These are phyloP conservation scores for Tricholoma saponaceum DNA, from an alignment of 768 basidiomycete species.

Conservation along the genomic window DNA sequence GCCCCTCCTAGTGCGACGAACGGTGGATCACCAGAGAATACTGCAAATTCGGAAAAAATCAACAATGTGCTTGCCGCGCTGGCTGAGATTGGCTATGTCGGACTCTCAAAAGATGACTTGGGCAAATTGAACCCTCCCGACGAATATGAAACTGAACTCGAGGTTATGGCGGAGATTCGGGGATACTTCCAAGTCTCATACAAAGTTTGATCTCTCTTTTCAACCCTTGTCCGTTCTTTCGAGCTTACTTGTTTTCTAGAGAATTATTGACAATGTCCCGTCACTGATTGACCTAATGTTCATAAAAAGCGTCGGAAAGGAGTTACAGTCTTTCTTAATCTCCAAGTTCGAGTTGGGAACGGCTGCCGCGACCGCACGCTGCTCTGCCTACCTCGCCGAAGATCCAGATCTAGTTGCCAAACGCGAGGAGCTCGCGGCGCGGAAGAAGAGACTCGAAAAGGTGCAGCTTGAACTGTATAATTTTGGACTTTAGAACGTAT, in stretches of 20 bases:
- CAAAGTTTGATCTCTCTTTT: constrained; percentile 26
- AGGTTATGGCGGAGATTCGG: constrained; percentile 38
- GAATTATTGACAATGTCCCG: constrained; percentile 43
- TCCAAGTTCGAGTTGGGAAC: constrained; percentile 33
- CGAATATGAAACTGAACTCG: constrained; percentile 37
- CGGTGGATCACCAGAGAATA: neutral
- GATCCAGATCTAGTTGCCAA: constrained; percentile 32
- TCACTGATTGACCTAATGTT: constrained; percentile 27
- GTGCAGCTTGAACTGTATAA: constrained; percentile 34
- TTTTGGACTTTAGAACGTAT: constrained; percentile 12
- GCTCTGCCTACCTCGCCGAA: constrained; percentile 41
- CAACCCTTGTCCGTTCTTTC: neutral
- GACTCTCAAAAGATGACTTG: constrained; percentile 26
- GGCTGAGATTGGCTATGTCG: constrained; percentile 25
- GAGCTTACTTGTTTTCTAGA: constrained; percentile 21
- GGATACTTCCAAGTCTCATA: constrained; percentile 46
- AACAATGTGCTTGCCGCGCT: constrained; percentile 22
- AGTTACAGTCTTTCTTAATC: constrained; percentile 29
- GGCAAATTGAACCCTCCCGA: constrained; percentile 27
- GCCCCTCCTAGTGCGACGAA: neutral
- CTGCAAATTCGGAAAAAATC: constrained; percentile 7
- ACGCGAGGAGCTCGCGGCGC: constrained; percentile 30
- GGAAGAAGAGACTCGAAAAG: constrained; percentile 31
- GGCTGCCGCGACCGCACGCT: constrained; percentile 28
- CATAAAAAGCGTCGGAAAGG: constrained; percentile 25